These are phyloP conservation scores for Casuarina equisetifolia DNA, from an alignment of 306 rosid genomes.

Conservation along the genomic window DNA sequence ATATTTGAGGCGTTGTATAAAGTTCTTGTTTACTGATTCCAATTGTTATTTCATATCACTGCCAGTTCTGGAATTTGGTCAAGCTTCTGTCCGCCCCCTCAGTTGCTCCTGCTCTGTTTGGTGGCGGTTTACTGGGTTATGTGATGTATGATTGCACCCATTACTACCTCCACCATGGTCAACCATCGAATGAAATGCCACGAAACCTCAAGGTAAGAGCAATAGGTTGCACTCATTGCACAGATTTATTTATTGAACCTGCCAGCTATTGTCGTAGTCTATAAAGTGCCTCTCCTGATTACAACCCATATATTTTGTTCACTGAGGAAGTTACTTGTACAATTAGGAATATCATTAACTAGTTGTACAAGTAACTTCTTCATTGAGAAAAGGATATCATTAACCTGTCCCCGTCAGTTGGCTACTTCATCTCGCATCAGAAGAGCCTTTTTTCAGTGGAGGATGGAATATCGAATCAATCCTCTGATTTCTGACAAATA, in stretches of 20 bases:
- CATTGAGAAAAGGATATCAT: not conserved
- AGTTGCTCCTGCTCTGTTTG: conserved; percentile 78
- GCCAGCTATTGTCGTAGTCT: not conserved
- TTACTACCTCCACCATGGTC: conserved; percentile 92
- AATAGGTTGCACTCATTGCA: not conserved
- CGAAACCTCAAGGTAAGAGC: conserved; percentile 71
- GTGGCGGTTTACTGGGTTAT: conserved; percentile 90
- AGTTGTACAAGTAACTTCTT: not conserved
- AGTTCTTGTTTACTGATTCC: conserved; percentile 30
- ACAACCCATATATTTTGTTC: not conserved
- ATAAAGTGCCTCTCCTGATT: not conserved
- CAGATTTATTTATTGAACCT: not conserved
- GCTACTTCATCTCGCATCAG: not conserved
- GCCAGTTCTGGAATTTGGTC: conserved; percentile 81
- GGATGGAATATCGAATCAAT: not conserved
- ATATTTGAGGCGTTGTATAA: not conserved
- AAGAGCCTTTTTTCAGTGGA: not conserved
- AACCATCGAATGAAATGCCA: conserved; percentile 55
- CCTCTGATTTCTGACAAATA: not conserved
- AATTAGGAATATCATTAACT: not conserved
- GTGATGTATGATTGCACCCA: conserved; percentile 94
- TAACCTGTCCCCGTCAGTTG: not conserved
- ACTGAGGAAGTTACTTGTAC: not conserved
- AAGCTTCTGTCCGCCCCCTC: conserved; percentile 64
- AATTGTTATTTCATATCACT: conserved; percentile 27